Evolutionary conservation across 2,329 filamentous ascomycete genomes (phyloP), one percentile per base, ranked within the genome.

Genomic region (Aspergillus tanneri): DNA sequence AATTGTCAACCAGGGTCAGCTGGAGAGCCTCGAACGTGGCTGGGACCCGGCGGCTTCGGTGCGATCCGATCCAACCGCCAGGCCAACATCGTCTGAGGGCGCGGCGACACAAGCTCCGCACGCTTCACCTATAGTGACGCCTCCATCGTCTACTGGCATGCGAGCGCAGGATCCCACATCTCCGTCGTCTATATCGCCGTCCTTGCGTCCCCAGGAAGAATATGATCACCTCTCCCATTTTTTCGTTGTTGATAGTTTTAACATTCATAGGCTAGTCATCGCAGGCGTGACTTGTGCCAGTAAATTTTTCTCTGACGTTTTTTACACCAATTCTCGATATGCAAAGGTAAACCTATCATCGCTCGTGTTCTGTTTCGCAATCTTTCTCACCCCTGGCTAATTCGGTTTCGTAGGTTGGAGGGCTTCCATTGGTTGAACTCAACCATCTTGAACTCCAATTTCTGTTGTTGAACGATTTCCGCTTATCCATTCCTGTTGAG

Each of bases 301-400:
- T 81, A 99, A 99, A 72, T 99, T 97, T 78, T 99, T 99, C 72
- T 97, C 92, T 4, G 84, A 99, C 72, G 92, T 97, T 32, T 99
- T 99, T 63, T 99, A 97, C 68, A 99, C 93, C 8, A 99, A 99
- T 71, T 97, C 93, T 46, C 83, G 93, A 84, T 99, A 99, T 69
- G 93, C 93, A 51, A 99, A 97, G 87, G 93, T 96, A 78, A 55
- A 78, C 73, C 12, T 25, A 37, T 48, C 25, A 23, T 22, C 23
- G 14, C 21, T 25, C 36, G 7, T 22, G 36, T 28, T 12, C 30
- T 19, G 16, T 39, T 28, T 28, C 39, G 10, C 10, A 27, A n/a
- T 11, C 22, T 18, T 11, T 35, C 14, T 8, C 12, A 22, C 4
- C 14, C 10, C 14, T 18, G 9, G n/a, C 41, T 43, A 24, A 36